phyloP scores from a whole-genome alignment of 306 rosid species.

The Nissolia schottii region DNA sequence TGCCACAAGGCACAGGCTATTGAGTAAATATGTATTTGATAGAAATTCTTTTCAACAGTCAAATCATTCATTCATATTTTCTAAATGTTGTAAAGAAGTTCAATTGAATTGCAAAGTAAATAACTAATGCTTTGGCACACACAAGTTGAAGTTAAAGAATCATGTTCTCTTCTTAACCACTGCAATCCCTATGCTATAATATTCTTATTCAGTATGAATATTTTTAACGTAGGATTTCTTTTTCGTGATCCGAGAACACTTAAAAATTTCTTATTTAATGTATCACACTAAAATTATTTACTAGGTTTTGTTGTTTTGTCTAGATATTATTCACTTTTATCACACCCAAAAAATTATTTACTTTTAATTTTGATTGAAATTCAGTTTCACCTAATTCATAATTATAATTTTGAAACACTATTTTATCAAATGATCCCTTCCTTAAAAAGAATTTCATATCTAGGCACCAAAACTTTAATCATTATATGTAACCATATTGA shows the following conservation, averaged over 20 bases:
- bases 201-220: no score
- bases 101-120: conserved; percentile 3
- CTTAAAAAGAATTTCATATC: background rate
- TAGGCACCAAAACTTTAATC: background rate
- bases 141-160: background rate
- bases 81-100: conserved; percentile 12
- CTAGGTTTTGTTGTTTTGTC: background rate
- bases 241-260: no score
- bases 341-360: no score
- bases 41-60: background rate
- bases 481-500: background rate
- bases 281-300: no score
- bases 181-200: no score
- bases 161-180: background rate
- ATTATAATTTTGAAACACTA: no score
- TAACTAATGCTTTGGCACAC: background rate
- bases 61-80: conserved; percentile 10
- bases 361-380: no score
- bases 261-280: no score
- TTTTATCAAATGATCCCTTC: background rate
- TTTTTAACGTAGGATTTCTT: no score
- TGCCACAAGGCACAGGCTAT: conserved; percentile 9
- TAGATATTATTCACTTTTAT: no score
- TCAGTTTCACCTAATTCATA: background rate
- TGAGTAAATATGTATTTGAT: conserved; percentile 17